phyloP scores from a whole-genome alignment of 768 basidiomycete species.

The Suillus subaureus region DNA sequence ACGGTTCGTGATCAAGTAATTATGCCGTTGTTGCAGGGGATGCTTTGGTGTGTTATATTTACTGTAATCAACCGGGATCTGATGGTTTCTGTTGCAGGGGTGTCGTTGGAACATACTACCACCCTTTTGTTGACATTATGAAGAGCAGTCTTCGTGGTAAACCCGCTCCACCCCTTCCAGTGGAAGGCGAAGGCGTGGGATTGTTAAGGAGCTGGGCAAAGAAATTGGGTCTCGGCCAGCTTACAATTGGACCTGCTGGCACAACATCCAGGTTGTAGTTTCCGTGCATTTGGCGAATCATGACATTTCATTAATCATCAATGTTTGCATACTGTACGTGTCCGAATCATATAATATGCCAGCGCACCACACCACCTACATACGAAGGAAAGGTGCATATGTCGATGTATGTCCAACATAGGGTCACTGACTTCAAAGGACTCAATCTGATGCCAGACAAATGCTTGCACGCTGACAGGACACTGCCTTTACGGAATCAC shows the following conservation, averaged over 20 bases:
- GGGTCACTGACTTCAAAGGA: too few species aligned
- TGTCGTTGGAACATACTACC: slow-evolving; percentile 34
- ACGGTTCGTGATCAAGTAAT: slow-evolving; percentile 71
- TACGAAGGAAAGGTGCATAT: neutral
- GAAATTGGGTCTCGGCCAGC: slow-evolving; percentile 31
- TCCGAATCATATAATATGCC: neutral
- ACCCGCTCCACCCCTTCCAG: slow-evolving; percentile 15
- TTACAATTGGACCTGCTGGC: slow-evolving; percentile 29
- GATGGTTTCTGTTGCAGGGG: slow-evolving; percentile 25
- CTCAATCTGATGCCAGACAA: neutral
- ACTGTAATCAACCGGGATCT: neutral
- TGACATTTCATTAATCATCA: neutral
- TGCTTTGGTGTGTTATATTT: slow-evolving; percentile 53
- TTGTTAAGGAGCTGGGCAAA: slow-evolving; percentile 33
- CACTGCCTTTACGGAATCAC: neutral
- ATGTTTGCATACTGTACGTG: neutral
- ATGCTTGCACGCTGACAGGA: neutral
- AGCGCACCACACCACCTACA: too few species aligned
- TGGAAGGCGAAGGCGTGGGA: slow-evolving; percentile 32
- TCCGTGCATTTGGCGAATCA: neutral
- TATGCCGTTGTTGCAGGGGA: slow-evolving; percentile 67
- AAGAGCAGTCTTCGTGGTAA: slow-evolving; percentile 20
- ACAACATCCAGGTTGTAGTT: neutral
- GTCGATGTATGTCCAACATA: too few species aligned
- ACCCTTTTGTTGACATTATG: slow-evolving; percentile 28